These are phyloP conservation scores for Phytophthora vignae DNA, from an alignment of 352 stramenopile species.

Conservation along the genomic window DNA sequence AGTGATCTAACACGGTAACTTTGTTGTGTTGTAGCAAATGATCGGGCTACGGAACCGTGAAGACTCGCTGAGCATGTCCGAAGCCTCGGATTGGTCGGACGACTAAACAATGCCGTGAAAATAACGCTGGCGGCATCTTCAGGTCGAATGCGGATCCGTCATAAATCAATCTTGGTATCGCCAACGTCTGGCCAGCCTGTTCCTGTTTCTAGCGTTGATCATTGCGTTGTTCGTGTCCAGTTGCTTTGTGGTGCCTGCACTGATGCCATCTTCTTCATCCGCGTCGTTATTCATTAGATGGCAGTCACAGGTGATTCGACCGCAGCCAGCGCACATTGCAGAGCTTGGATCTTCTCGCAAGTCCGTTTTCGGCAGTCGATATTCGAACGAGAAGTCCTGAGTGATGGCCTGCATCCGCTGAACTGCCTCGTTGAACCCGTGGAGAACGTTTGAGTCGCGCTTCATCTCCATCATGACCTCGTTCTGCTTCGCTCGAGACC, in stretches of 20 bases:
- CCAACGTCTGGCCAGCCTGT: conserved; percentile 41
- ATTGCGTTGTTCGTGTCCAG: conserved; percentile 17
- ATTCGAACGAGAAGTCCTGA: conserved; percentile 65
- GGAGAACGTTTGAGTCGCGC: conserved; percentile 49
- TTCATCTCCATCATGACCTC: conserved; percentile 53
- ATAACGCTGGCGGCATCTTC: conserved; percentile 22
- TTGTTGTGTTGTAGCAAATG: conserved; percentile 75
- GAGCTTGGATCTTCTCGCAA: conserved; percentile 50
- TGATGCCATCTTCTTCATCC: background rate
- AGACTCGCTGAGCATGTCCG: conserved; percentile 85
- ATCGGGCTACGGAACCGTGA: conserved; percentile 74
- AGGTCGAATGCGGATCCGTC: conserved; percentile 24
- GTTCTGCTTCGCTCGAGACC: conserved; percentile 51
- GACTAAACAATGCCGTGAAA: conserved; percentile 50
- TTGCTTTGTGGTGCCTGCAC: conserved; percentile 14
- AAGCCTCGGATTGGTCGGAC: conserved; percentile 90
- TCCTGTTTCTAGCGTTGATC: conserved; percentile 35
- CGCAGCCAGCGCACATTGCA: conserved; percentile 57
- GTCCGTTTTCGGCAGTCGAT: conserved; percentile 67
- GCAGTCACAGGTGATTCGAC: conserved; percentile 67
- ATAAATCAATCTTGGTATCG: conserved; percentile 45
- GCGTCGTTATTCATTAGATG: conserved; percentile 26
- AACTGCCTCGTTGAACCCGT: conserved; percentile 61
- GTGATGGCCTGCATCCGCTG: conserved; percentile 60
- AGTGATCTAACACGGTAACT: background rate